phyloP scores from a whole-genome alignment of 2,329 filamentous ascomycete genomes.

The Fusarium sp. region DNA sequence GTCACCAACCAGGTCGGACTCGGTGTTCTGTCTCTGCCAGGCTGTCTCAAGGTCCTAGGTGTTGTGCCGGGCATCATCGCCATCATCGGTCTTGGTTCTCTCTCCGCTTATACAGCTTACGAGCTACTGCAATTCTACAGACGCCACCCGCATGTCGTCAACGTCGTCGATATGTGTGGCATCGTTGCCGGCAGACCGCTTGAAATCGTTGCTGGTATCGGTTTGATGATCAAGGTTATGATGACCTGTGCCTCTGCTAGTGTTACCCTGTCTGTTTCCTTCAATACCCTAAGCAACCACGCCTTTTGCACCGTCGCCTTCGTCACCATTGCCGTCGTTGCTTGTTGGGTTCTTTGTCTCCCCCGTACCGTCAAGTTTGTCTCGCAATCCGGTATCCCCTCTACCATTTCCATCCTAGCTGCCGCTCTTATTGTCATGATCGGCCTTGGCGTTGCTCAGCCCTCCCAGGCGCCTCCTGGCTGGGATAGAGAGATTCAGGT shows the following conservation, averaged over 20 bases:
- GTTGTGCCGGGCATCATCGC: constrained; percentile 77
- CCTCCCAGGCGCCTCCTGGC: constrained; percentile 41
- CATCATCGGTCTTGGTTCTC: constrained; percentile 75
- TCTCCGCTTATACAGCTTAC: constrained; percentile 72
- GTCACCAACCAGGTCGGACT: constrained; percentile 51
- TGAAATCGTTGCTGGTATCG: constrained; percentile 60
- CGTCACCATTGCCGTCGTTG: constrained; percentile 72
- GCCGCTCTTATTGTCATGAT: constrained; percentile 52
- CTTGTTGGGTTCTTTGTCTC: constrained; percentile 74
- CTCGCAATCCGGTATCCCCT: constrained; percentile 47
- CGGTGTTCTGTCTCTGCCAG: constrained; percentile 75
- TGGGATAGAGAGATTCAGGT: constrained; percentile 47
- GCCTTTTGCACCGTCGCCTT: constrained; percentile 76
- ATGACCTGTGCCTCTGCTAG: constrained; percentile 78
- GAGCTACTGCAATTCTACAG: constrained; percentile 75
- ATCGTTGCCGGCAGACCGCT: constrained; percentile 56
- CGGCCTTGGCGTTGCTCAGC: constrained; percentile 43
- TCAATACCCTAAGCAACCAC: constrained; percentile 76
- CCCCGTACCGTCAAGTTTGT: constrained; percentile 72
- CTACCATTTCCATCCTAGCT: constrained; percentile 46
- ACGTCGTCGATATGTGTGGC: constrained; percentile 79
- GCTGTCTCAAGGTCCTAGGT: constrained; percentile 77
- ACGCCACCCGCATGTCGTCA: constrained; percentile 77
- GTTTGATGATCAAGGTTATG: constrained; percentile 80
- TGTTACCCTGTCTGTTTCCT: constrained; percentile 74